Base-by-base conservation (phyloP, 2,329 filamentous ascomycete species). In the Venturia effusa region DNA sequence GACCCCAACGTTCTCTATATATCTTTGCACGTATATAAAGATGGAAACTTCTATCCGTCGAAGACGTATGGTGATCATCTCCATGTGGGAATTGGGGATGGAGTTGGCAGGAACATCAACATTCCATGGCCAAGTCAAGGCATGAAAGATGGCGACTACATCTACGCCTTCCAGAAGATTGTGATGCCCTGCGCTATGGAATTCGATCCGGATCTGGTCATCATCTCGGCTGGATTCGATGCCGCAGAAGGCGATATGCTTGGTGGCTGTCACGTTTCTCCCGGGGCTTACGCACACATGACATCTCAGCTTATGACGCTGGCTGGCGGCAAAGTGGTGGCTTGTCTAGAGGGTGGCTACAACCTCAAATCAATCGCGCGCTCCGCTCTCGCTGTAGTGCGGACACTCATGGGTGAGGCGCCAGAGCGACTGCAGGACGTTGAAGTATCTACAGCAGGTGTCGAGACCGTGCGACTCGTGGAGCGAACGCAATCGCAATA, bases 221-320 rank as follows among this genome's bases (percentile, higher is more conserved):
- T 99, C 68, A 88, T 99, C 64, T 94, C 94, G 24, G 92, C 94
- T 51, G 94, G 94, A 0, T 99, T 99, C 69, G 94, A 99, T 74
- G 94, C 94, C 19, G 94, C 94, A 0, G 90, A 89, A 67, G 94
- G 94, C 15, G 94, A 99, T 74, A 88, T 94, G 71, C 83, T 99
- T 1, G 94, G 94, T 61, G 91, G 89, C 39, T 99, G 94, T 73
- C 93, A 91, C 71, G 94, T 99, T 5, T 88, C 92, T 0, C 94
- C 94, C 0, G 78, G 86, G 4, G 96, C 94, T 72, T 99, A 97
- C 73, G 90, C 92, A 17, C 93, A 99, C 72, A 97, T 99, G 94
- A 97, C 94, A 19, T 92, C 97, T 72, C 97, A 97, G 93, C 84
- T 99, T 59, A 97, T 97, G 92, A 92, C 90, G 1, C 81, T 99